Base-by-base conservation (phyloP, 2,329 filamentous ascomycete genomes). In the Hypomyces rosellus region DNA sequence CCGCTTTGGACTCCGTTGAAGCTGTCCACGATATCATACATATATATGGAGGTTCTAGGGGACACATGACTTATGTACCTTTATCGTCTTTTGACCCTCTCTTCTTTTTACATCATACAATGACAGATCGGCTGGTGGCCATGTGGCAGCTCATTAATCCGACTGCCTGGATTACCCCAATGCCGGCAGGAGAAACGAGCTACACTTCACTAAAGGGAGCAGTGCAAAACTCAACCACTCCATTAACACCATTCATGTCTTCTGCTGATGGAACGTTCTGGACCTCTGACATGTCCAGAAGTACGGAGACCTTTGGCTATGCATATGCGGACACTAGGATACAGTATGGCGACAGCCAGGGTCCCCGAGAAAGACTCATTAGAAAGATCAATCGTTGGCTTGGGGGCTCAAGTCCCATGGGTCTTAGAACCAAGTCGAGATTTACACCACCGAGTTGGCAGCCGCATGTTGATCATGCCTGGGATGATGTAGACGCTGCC, bases 71-170 rank as follows among this genome's bases (percentile, higher is more conserved):
- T 39, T 86, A 80, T 64, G 81, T 84, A 33, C 80, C 82, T 15
- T 85, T 86, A 58, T 86, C 88, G 2, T 80, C 85, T 0, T 95
- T 89, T 62, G 89, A 95, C 61, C 88, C 88, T 0, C 70, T 88
- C 12, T 91, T 92, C 67, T 88, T 85, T 68, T 69, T 92, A 8
- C 87, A 92, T 60, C 88, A 92, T 59, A 72, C 75, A 55, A 90
- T 87, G 66, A 78, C 89, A 7, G 89, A 95, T 61, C 80, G 89
- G 3, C 67, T 88, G 25, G 81, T 89, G 55, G 81, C 87, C 33
- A 77, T 95, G 54, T 93, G 87, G 87, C 87, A 93, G 69, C 73
- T 76, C 1, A 66, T 93, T 13, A 78, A 93, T 55, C 86, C 85
- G 0, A 70, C 81, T 16, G 78, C 78, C 25, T 92, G 84, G 69